Evolutionary conservation across 257 asterid species (phyloP), one percentile per base, ranked within the genome.

Genomic region (Lycium ferocissimum): DNA sequence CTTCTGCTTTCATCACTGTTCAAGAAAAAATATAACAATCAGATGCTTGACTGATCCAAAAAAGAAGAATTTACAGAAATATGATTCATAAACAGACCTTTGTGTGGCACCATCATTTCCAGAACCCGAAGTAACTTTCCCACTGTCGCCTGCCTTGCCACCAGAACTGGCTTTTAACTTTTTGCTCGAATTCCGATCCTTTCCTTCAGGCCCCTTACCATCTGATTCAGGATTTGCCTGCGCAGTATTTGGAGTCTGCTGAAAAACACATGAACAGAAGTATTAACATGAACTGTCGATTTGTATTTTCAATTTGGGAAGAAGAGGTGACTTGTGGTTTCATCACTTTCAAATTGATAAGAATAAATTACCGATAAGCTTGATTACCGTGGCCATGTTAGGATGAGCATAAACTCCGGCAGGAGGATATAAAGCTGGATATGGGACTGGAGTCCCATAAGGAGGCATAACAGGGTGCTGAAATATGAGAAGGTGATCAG

Each of bases 381-480:
- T 70, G 56, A 85, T 89, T 92, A 96, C 99, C 98, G 20, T 84
- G 76, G 93, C 89, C 92, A 95, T 91, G 85, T 87, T 92, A 81
- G 99, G 99, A 92, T 96, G 99, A 83, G 98, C 93, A 87, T 95
- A 95, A 86, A 94, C 94, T 85, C 95, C 98, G 49, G 94, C 95
- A 51, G 97, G 97, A 89, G 98, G 96, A 91, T 94, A 96, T 26
- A 96, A 57, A 86, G 98, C 94, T 83, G 97, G 98, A 89, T 94
- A 96, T 26, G 99, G 98, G 89, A 96, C 96, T 70, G 99, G 97
- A 85, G 98, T 95, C 85, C 99, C 99, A 87, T 95, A 96, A 84
- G 98, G 98, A 75, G 98, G 90, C 97, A 96, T 95, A 89, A 95
- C 69, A 84, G 99, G 98, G 88, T 95, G 99, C 98, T 96, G 95